Percentiles rank a stretch among this genome's conserved stretches.
Evolutionary conservation across 2,329 filamentous ascomycete species (phyloP).

Genomic region (Curvularia eragrostidis): DNA sequence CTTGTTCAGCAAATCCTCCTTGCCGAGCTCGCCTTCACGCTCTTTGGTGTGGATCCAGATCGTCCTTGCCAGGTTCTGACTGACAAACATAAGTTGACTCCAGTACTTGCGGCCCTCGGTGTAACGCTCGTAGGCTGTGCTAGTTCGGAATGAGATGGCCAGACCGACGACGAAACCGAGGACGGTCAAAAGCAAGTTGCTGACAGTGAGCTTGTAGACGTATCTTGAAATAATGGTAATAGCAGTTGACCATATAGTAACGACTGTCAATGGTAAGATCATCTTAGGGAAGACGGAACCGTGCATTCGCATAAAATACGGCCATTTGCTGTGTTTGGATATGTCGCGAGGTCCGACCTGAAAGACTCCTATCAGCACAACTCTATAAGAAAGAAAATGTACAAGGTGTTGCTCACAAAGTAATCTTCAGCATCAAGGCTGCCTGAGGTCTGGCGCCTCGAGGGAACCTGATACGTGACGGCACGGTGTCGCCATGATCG

Average conservation of each 20-base stretch:
- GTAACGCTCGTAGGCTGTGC: conserved; percentile 76
- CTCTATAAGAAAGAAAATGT: background rate
- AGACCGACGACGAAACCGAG: conserved; percentile 83
- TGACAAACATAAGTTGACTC: conserved; percentile 63
- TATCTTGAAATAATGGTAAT: conserved; percentile 61
- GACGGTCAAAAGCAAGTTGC: conserved; percentile 74
- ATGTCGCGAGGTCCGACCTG: conserved; percentile 71
- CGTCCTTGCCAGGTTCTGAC: conserved; percentile 68
- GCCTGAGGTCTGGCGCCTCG: conserved; percentile 37
- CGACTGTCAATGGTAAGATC: conserved; percentile 70
- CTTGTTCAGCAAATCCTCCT: conserved; percentile 73
- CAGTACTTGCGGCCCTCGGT: conserved; percentile 68
- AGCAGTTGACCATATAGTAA: conserved; percentile 69
- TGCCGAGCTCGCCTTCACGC: conserved; percentile 63
- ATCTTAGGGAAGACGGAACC: conserved; percentile 77
- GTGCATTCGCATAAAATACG: conserved; percentile 76
- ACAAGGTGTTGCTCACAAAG: conserved; percentile 57
- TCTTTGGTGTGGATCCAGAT: conserved; percentile 82
- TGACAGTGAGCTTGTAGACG: conserved; percentile 62
- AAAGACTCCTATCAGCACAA: conserved; percentile 15
- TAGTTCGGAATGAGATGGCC: conserved; percentile 77
- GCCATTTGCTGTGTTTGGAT: conserved; percentile 77
- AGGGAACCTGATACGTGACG: conserved; percentile 37
- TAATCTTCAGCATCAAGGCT: conserved; percentile 62
- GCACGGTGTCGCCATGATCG: conserved; percentile 43